These are phyloP conservation scores for Clitocybe nebularis DNA, from an alignment of 1,284 basidiomycete species.

Conservation along the genomic window DNA sequence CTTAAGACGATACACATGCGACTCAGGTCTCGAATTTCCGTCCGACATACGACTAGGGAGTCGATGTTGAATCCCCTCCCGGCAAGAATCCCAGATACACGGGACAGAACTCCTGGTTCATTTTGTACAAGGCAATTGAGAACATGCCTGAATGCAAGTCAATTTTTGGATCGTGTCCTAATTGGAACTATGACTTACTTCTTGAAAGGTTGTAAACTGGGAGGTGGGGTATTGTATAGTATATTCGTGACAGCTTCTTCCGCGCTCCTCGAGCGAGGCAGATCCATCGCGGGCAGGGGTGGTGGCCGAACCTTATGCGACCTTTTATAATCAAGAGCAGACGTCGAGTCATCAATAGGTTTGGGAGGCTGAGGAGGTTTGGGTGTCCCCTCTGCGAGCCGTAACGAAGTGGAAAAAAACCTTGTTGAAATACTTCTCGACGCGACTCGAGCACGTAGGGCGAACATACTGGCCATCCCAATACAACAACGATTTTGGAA, in stretches of 20 bases:
- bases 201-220: slow-evolving; percentile 91
- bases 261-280: slow-evolving; percentile 73
- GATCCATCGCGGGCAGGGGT: slow-evolving; percentile 73
- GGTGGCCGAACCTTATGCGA: slow-evolving; percentile 67
- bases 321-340: slow-evolving; percentile 92
- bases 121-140: slow-evolving; percentile 99
- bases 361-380: slow-evolving; percentile 64
- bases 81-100: slow-evolving; percentile 96
- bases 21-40: slow-evolving; percentile 95
- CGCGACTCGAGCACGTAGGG: slow-evolving; percentile 17
- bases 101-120: slow-evolving; percentile 96
- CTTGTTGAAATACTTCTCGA: slow-evolving; percentile 25
- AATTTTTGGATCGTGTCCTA: slow-evolving; percentile 9
- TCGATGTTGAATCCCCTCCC: slow-evolving; percentile 99
- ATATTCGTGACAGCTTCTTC: slow-evolving; percentile 96
- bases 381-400: slow-evolving; percentile 29
- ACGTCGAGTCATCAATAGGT: slow-evolving; percentile 85
- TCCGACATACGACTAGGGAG: slow-evolving; percentile 97
- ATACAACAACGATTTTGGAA: too few relatives aligned
- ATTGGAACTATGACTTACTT: slow-evolving; percentile 50
- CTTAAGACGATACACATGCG: slow-evolving; percentile 98
- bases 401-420: slow-evolving; percentile 33
- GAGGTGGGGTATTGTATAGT: slow-evolving; percentile 93
- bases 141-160: slow-evolving; percentile 77
- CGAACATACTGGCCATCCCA: slow-evolving; percentile 17